phyloP scores from a whole-genome alignment of 306 rosid genomes.

The Macrotyloma uniflorum region DNA sequence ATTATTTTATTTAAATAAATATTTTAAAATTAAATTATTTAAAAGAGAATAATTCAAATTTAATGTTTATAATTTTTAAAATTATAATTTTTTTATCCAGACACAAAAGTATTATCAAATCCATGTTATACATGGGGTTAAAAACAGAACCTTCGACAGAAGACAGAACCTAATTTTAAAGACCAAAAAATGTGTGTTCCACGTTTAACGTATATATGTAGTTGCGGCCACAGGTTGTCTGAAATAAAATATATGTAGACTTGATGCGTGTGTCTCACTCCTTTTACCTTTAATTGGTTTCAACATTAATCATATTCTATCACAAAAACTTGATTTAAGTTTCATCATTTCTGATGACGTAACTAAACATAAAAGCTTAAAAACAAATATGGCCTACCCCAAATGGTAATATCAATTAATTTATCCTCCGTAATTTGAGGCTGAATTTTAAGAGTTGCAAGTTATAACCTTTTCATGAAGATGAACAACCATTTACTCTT shows the following conservation, averaged over 20 bases:
- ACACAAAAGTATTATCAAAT: no score
- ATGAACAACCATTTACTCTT: background rate
- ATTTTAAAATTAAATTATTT: no score
- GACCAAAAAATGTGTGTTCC: background rate
- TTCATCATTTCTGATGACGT: background rate
- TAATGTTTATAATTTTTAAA: no score
- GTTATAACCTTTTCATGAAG: background rate
- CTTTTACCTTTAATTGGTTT: background rate
- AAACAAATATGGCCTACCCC: background rate
- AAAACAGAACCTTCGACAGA: no score
- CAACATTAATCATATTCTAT: background rate
- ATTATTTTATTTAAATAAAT: no score
- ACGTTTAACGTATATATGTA: background rate
- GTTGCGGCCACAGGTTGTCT: background rate
- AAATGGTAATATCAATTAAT: background rate
- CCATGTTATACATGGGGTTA: no score
- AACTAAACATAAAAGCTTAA: background rate
- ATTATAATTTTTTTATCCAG: no score
- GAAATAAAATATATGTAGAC: background rate
- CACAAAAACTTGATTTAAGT: background rate
- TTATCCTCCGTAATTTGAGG: background rate
- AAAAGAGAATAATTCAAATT: no score
- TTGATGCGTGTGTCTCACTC: background rate
- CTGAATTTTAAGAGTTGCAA: background rate
- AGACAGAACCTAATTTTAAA: background rate